Conservation (phyloP, 2,329 filamentous ascomycete genomes). For the Xylariomycetidae sp. region DNA sequence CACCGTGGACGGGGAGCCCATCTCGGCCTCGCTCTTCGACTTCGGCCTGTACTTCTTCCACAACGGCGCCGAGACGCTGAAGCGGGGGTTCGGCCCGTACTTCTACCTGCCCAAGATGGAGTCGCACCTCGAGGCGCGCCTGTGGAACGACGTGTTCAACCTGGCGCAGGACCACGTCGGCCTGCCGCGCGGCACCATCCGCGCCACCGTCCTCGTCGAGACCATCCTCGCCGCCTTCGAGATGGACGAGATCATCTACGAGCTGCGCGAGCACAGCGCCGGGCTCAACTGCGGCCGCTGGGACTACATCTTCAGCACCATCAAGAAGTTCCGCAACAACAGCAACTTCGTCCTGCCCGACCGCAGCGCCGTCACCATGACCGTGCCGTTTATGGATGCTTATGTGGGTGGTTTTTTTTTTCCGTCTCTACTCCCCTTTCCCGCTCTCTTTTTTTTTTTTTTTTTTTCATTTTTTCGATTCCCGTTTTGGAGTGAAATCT, state of each 20-base stretch:
- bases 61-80: conserved; percentile 86
- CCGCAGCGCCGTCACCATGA: conserved; percentile 91
- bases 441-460: not conserved
- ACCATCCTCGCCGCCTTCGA: conserved; percentile 97
- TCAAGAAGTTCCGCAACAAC: conserved; percentile 99
- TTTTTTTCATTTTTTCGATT: not conserved
- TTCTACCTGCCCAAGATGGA: conserved; percentile 99
- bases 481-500: no score
- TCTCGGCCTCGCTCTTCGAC: conserved; percentile 89
- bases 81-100: conserved; percentile 84
- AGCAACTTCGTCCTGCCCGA: conserved; percentile 90
- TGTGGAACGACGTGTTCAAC: conserved; percentile 99
- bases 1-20: conserved; percentile 89
- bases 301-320: conserved; percentile 99
- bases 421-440: not conserved
- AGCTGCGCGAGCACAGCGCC: conserved; percentile 92
- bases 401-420: conserved; percentile 55
- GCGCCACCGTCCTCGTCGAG: conserved; percentile 93
- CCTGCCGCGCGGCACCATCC: conserved; percentile 85
- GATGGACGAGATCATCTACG: conserved; percentile 99
- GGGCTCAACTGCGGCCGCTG: conserved; percentile 97
- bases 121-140: conserved; percentile 89
- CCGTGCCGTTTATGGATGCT: conserved; percentile 94
- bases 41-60: conserved; percentile 99
- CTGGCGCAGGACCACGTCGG: conserved; percentile 89